Conservation (phyloP, 345 rosid genomes). For the Gossypium stocksii region DNA sequence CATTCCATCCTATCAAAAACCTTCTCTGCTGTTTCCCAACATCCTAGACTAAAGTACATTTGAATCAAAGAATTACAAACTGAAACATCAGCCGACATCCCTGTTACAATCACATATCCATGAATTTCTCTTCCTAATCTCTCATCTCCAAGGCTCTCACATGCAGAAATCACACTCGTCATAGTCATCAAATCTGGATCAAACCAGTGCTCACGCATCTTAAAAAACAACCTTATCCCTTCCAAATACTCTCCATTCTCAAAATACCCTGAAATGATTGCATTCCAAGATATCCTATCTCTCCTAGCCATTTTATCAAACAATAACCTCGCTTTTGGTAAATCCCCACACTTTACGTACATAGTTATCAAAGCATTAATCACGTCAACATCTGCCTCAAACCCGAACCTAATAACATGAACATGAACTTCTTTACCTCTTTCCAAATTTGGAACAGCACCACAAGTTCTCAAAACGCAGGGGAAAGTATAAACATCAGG, state of each 20-base stretch:
- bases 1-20: conserved; percentile 52
- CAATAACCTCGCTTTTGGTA: conserved; percentile 44
- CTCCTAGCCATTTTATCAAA: conserved; percentile 67
- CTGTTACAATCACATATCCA: conserved; percentile 48
- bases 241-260: conserved; percentile 64
- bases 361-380: conserved; percentile 80
- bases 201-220: conserved; percentile 58
- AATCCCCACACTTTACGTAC: conserved; percentile 73
- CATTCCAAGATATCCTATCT: conserved; percentile 94
- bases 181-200: conserved; percentile 83
- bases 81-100: conserved; percentile 43
- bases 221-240: conserved; percentile 61
- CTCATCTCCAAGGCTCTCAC: conserved; percentile 57
- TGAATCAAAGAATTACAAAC: conserved; percentile 69
- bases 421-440: conserved; percentile 82
- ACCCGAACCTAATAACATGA: conserved; percentile 72
- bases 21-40: conserved; percentile 50
- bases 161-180: conserved; percentile 74
- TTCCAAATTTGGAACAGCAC: conserved; percentile 56
- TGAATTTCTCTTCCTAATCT: conserved; percentile 64
- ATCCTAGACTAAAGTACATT: conserved; percentile 54
- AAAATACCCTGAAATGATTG: conserved; percentile 78
- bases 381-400: conserved; percentile 67
- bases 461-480: conserved; percentile 87
- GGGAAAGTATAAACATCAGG: conserved; percentile 94